Base-by-base conservation (phyloP, 306 rosid genomes). In the Quercus suber region DNA sequence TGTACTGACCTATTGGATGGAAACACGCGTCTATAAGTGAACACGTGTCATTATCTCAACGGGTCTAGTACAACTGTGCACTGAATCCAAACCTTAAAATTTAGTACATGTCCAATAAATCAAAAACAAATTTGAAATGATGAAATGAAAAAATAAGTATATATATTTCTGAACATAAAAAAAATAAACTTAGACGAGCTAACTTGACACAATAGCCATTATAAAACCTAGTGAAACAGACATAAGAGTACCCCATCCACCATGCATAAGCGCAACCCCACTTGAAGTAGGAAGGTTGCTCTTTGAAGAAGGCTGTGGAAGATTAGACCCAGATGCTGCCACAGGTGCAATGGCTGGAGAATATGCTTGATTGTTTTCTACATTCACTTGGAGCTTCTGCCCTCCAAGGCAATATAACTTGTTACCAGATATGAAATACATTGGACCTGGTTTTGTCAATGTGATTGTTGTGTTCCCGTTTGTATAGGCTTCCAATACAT, bases 341-440 rank as follows among this genome's bases (percentile, higher is more conserved):
- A 67, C 72, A 15, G 98, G 99, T 3, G 91, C 83, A 3, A 41
- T 4, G 19, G 88, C 76, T 0, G 94, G 93, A 0, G 94, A 87
- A 49, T 77, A 73, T 18, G 83, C 45, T 25, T 71, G 83, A 43
- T 83, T 77, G 27, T 57, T 78, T 23, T 88, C 78, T 3, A 89
- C 97, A 55, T 82, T 85, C 15, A 86, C 83, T 52, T 77, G 88
- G 28, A 95, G 85, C 87, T 91, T 90, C 98, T 92, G 91, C 31
- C 99, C 98, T 57, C 97, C 98, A 49, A 95, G 90, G 82, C 99
- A 95, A 61, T 86, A 77, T 60, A 95, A 10, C 75, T 84, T 88
- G 84, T 91, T 90, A 15, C 97, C 96, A 65, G 88, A 67, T 45
- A 93, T 88, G 83, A 92, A 95, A 63, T 87, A 91, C 76, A 79